Evolutionary conservation across 495 filamentous ascomycete species (phyloP).

Genomic region (Podospora appendiculata): DNA sequence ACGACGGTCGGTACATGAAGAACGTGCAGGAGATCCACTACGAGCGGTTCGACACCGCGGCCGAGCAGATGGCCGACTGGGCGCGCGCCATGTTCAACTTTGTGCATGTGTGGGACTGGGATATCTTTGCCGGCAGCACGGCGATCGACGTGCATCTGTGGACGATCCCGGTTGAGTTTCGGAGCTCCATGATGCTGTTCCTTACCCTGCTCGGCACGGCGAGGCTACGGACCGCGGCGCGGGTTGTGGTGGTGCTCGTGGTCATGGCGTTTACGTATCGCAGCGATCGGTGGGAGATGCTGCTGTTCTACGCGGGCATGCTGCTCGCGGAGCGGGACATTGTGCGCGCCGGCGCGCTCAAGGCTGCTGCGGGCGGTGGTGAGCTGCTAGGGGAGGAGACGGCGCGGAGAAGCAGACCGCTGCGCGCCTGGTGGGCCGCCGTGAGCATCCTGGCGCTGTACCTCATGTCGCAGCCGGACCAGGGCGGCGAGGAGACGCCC

Average conservation of each 20-base stretch:
- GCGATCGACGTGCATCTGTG: constrained; percentile 60
- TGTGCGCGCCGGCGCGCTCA: constrained; percentile 18
- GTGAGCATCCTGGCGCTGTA: constrained; percentile 26
- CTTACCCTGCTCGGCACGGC: constrained; percentile 44
- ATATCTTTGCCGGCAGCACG: constrained; percentile 32
- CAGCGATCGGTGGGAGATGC: constrained; percentile 34
- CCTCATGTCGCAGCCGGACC: constrained; percentile 35
- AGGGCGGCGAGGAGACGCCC: constrained; percentile 24
- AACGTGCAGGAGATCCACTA: constrained; percentile 38
- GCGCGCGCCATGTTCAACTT: constrained; percentile 24
- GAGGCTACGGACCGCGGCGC: constrained; percentile 16
- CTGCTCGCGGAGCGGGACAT: constrained; percentile 32
- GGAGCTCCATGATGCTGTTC: constrained; percentile 58
- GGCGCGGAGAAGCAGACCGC: no score
- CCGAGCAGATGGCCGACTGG: constrained; percentile 28
- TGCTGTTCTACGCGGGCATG: constrained; percentile 34
- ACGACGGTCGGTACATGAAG: constrained; percentile 23
- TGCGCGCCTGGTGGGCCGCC: constrained; percentile 3
- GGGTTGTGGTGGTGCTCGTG: constrained; percentile 16
- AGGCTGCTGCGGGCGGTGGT: no score
- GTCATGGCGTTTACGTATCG: constrained; percentile 25
- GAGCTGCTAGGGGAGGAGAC: no score
- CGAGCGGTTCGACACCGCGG: constrained; percentile 10
- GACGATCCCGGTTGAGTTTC: constrained; percentile 69
- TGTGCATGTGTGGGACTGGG: constrained; percentile 35